phyloP scores from a whole-genome alignment of 176 grass and related monocot genomes.

The Zoysia japonica region DNA sequence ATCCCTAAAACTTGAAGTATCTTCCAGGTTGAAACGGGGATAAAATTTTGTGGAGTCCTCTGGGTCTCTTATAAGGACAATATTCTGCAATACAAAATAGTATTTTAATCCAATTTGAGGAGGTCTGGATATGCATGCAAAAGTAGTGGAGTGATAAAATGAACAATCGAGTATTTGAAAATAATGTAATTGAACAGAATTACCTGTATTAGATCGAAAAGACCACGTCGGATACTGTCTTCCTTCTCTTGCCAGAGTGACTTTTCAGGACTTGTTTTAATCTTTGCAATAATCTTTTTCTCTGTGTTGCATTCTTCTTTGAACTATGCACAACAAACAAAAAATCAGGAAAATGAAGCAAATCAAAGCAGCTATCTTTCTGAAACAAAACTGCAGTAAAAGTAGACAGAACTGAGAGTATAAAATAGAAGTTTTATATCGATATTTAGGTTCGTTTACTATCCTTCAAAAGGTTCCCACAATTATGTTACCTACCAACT shows the following conservation, averaged over 20 bases:
- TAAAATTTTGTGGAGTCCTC: conserved; percentile 87
- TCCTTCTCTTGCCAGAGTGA: conserved; percentile 88
- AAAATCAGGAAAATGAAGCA: background rate
- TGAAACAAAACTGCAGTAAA: background rate
- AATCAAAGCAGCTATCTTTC: conserved; percentile 16
- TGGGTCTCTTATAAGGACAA: conserved; percentile 91
- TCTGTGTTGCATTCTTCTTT: conserved; percentile 98
- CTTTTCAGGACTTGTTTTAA: conserved; percentile 79
- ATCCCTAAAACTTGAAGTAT: conserved; percentile 83
- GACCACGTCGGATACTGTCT: conserved; percentile 60
- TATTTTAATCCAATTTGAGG: conserved; percentile 4
- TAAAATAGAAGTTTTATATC: conserved; percentile 24
- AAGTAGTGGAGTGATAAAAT: conserved; percentile 15
- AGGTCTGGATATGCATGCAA: background rate
- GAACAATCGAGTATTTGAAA: background rate
- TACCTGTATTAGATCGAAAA: conserved; percentile 94
- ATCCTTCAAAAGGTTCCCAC: background rate
- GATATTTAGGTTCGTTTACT: background rate
- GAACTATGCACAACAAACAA: conserved; percentile 64
- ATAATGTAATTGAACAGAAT: conserved; percentile 20
- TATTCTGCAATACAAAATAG: conserved; percentile 65
- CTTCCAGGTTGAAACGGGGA: conserved; percentile 96
- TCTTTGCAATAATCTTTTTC: conserved; percentile 88
- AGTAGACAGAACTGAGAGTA: background rate
- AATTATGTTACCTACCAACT: background rate